A percentile compares a stretch with the other conserved stretches of the same genome.
Evolutionary conservation across 1,284 basidiomycete species (phyloP).

Genomic region (Trichosporon faecale): DNA sequence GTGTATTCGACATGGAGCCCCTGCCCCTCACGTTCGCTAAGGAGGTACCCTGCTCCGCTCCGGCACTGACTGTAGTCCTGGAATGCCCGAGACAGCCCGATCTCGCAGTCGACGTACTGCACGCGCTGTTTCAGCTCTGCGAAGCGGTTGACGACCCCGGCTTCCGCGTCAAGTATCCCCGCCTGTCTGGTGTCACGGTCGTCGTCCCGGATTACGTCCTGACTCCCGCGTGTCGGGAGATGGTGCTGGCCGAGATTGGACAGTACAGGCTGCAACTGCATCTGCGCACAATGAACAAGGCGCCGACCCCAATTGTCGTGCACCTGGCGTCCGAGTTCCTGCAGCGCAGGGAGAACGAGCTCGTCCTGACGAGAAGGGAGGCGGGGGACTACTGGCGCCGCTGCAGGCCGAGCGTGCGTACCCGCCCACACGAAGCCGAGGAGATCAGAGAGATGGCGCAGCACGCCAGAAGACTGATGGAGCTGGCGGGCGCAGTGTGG

Average conservation of each 20-base stretch:
- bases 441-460: neutral
- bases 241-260: neutral
- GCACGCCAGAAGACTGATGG: neutral
- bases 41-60: neutral
- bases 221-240: neutral
- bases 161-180: neutral
- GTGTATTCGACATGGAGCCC: constrained; percentile 4
- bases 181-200: neutral
- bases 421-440: neutral
- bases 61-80: neutral
- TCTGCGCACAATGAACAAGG: neutral
- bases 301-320: neutral
- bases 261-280: neutral
- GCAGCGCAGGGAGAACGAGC: neutral
- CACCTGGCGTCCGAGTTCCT: neutral
- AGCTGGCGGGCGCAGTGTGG: neutral
- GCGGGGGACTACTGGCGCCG: neutral
- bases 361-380: neutral
- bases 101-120: neutral
- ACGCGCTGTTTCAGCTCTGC: neutral
- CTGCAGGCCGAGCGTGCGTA: neutral
- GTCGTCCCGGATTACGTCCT: neutral
- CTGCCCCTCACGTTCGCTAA: neutral
- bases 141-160: neutral
- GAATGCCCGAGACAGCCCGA: neutral